These are phyloP conservation scores for Angomonas deanei DNA, from an alignment of 208 protist genomes.

Conservation along the genomic window DNA sequence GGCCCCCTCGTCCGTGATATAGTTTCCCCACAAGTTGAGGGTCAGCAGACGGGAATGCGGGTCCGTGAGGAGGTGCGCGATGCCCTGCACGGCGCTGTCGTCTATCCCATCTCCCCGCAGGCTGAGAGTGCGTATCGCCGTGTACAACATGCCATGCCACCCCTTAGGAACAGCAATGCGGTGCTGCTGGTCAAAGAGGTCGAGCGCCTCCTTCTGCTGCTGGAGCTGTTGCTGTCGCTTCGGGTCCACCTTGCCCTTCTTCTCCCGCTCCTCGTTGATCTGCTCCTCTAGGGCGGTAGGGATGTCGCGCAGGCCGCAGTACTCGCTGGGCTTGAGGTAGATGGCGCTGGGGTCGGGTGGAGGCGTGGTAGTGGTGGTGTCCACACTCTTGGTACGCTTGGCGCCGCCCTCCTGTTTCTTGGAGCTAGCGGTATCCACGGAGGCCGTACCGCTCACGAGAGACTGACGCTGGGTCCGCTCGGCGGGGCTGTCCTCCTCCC, in stretches of 20 bases:
- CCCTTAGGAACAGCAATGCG: constrained; percentile 48
- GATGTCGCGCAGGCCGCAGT: constrained; percentile 51
- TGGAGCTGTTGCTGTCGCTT: constrained; percentile 75
- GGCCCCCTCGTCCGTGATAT: constrained; percentile 69
- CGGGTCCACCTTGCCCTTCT: constrained; percentile 77
- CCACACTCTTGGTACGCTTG: neutral
- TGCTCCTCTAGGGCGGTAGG: constrained; percentile 61
- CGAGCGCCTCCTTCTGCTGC: constrained; percentile 55
- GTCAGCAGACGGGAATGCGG: constrained; percentile 61
- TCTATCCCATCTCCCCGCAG: constrained; percentile 81
- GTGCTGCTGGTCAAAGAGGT: constrained; percentile 55
- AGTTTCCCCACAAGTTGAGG: constrained; percentile 87
- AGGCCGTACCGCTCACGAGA: no score
- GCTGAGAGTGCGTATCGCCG: constrained; percentile 63
- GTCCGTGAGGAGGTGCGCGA: constrained; percentile 50
- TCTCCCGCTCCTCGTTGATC: constrained; percentile 66
- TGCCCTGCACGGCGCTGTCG: constrained; percentile 34
- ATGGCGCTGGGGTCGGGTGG: constrained; percentile 9
- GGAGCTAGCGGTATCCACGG: no score
- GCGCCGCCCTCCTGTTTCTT: no score
- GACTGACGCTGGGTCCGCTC: no score
- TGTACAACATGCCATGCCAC: constrained; percentile 78
- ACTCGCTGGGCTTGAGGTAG: constrained; percentile 64
- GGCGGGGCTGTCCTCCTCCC: neutral
- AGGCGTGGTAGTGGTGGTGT: neutral